phyloP scores from a whole-genome alignment of 257 asterid species.

The Petunia secreta region DNA sequence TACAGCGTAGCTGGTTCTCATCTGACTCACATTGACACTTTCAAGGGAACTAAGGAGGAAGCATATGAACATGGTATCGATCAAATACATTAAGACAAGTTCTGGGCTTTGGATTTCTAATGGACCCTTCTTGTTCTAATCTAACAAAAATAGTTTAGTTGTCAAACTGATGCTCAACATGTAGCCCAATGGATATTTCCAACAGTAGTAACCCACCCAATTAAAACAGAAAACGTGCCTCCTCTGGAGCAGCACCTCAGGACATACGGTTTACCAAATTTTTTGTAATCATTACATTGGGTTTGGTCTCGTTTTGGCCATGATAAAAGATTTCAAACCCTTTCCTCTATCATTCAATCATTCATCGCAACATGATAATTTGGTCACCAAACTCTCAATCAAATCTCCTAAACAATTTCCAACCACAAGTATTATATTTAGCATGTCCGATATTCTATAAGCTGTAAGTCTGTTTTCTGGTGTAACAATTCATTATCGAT shows the following conservation, averaged over 20 bases:
- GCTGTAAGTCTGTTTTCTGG: too few species aligned
- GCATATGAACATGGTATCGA: conserved; percentile 15
- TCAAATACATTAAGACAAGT: background rate
- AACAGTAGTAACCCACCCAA: conserved; percentile 14
- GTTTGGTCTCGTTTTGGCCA: background rate
- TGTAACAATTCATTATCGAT: too few species aligned
- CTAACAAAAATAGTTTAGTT: conserved; percentile 9
- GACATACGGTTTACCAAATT: conserved; percentile 13
- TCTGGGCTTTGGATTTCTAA: conserved; percentile 12
- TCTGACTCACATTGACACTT: background rate
- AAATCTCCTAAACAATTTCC: background rate
- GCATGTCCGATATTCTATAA: too few species aligned
- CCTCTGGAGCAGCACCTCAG: background rate
- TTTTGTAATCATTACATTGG: conserved; percentile 14
- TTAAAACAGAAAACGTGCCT: conserved; percentile 18
- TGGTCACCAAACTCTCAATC: background rate
- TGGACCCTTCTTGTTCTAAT: background rate
- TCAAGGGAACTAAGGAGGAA: background rate
- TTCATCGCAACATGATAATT: background rate
- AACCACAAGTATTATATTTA: background rate
- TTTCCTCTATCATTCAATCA: background rate
- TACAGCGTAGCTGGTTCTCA: background rate
- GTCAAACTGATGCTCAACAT: background rate
- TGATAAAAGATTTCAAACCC: background rate
- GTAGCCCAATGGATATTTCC: conserved; percentile 22